phyloP scores from a whole-genome alignment of 257 asterid genomes.

The Pogostemon cablin region DNA sequence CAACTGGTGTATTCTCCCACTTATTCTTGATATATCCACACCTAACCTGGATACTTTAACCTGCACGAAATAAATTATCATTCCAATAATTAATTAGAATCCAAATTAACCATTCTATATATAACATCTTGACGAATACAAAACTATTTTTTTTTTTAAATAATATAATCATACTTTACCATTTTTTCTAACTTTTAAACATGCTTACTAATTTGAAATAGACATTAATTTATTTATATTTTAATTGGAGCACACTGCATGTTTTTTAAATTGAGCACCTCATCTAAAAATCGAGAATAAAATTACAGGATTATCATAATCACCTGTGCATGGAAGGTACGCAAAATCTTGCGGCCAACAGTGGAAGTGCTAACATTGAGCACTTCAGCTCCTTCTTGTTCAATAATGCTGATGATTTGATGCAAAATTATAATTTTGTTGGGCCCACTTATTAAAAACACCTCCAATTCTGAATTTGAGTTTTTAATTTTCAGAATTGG shows the following conservation, averaged over 20 bases:
- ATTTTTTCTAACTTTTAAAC: neutral
- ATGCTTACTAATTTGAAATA: neutral
- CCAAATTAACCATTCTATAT: neutral
- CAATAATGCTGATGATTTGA: conserved; percentile 36
- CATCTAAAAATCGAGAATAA: neutral
- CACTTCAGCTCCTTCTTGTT: conserved; percentile 52
- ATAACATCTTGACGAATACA: neutral
- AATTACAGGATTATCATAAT: neutral
- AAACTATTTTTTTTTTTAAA: neutral
- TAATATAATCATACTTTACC: too few relatives aligned
- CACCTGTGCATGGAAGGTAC: conserved; percentile 50
- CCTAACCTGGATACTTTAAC: conserved; percentile 26
- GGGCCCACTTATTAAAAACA: conserved; percentile 35
- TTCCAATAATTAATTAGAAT: too few relatives aligned
- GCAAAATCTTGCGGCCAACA: conserved; percentile 17
- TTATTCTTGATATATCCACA: conserved; percentile 22
- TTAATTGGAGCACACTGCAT: too few relatives aligned
- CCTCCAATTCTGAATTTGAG: conserved; percentile 39
- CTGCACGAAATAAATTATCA: conserved; percentile 6
- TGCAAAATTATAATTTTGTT: conserved; percentile 26
- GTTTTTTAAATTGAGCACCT: too few relatives aligned
- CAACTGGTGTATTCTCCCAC: conserved; percentile 25
- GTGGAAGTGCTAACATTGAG: conserved; percentile 25
- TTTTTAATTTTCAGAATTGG: conserved; percentile 38
- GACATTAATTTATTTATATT: too few relatives aligned